Evolutionary conservation across 108 stramenopile species (phyloP).

Genomic region (Skeletonema grethae): DNA sequence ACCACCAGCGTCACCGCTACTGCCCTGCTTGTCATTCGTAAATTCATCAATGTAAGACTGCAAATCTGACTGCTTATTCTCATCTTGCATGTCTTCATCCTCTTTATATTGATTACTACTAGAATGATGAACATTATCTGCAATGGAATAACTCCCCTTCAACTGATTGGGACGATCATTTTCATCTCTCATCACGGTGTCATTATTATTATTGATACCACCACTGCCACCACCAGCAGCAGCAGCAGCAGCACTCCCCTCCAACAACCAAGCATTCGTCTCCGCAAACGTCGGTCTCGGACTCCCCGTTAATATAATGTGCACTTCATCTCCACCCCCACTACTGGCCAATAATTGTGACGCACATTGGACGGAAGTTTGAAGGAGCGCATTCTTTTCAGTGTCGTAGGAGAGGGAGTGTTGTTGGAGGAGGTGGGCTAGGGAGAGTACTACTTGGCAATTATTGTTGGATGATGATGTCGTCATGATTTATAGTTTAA

Average conservation of each 20-base stretch:
- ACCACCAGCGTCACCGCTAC: not conserved
- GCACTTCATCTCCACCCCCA: slow-evolving; percentile 15
- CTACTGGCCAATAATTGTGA: slow-evolving; percentile 3
- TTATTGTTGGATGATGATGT: not conserved
- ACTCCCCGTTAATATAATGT: slow-evolving; percentile 36
- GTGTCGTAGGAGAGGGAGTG: slow-evolving; percentile 29
- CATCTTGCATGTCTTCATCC: not conserved
- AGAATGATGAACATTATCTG: slow-evolving; percentile 4
- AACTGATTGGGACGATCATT: not conserved
- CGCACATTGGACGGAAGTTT: slow-evolving; percentile 11
- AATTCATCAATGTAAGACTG: slow-evolving; percentile 21
- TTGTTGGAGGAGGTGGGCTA: slow-evolving; percentile 37
- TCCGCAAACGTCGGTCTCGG: slow-evolving; percentile 49
- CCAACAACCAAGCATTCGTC: slow-evolving; percentile 51
- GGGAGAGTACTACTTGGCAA: slow-evolving; percentile 16
- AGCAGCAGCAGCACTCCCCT: slow-evolving; percentile 1
- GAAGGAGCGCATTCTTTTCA: slow-evolving; percentile 26
- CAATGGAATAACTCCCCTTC: slow-evolving; percentile 14
- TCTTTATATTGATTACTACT: not conserved
- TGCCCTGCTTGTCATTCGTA: not conserved
- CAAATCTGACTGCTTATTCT: not conserved
- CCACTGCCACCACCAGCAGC: not conserved
- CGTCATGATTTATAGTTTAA: no score
- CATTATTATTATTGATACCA: not conserved
- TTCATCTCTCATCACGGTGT: not conserved